Base-by-base conservation (phyloP, 2,329 filamentous ascomycete species). In the Xylariales sp. region DNA sequence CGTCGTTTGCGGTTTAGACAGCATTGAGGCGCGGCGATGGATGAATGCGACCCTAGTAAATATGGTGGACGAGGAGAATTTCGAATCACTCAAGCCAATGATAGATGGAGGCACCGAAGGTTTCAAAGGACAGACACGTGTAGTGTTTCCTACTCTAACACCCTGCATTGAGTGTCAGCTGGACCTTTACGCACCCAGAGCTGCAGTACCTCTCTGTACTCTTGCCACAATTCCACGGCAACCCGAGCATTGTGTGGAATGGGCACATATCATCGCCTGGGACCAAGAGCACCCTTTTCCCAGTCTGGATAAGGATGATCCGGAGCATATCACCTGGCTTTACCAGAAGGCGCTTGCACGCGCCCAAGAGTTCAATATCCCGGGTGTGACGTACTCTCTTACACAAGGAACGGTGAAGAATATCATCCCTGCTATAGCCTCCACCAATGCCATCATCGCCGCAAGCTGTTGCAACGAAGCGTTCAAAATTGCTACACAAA, bases 331-430 rank as follows among this genome's bases (percentile, higher is more conserved):
- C 57, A 86, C 84, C n/a, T 98, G 93, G 93, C 76, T 98, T 4
- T 97, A 88, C 64, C 76, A 88, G 48, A 89, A 89, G 57, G 89
- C 93, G 0, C 74, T 91, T 12, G 66, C 76, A 34, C 86, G 93
- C 25, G 89, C 93, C 1, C 64, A 82, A 44, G 87, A 98, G 58
- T 98, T 95, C 68, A 84, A 86, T 54, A 98, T 98, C 53, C 64
- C 80, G 0, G 94, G 93, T 7, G 88, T 98, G 44, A 97, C 93
- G 1, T 98, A 98, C 64, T 84, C 87, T 5, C 82, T 96, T 63
- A 96, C 94, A 0, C 93, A 98, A 61, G 94, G 93, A 43, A 94
- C 97, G 3, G 88, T 98, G 55, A 98, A 98, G 67, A 98, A 98
- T 65, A 98, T 98, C 63, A 98, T 98, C 47, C 93, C 93, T 0